phyloP scores from a whole-genome alignment of 345 rosid species.

The Euphorbia pulcherrima region DNA sequence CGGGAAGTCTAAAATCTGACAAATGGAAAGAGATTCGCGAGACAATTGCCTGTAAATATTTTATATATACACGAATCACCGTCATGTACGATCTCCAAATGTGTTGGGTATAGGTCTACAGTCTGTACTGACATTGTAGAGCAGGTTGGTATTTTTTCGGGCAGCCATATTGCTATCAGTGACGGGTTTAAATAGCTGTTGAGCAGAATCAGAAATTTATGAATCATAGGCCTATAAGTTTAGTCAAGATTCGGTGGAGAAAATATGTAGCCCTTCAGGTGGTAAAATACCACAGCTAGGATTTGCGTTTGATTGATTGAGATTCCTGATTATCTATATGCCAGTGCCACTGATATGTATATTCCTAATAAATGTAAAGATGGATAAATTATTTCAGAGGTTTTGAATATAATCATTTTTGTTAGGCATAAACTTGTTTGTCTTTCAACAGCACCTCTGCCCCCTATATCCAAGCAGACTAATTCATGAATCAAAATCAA shows the following conservation, averaged over 20 bases:
- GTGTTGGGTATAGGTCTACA: no score
- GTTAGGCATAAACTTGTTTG: no score
- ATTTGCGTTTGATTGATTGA: neutral
- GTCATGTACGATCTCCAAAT: neutral
- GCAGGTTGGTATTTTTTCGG: neutral
- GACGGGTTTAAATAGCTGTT: neutral
- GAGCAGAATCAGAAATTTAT: constrained; percentile 7
- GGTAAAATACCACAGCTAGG: no score
- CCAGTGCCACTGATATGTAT: neutral
- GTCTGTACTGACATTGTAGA: constrained; percentile 7
- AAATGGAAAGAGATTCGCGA: neutral
- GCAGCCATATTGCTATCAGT: neutral
- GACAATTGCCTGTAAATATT: constrained; percentile 13
- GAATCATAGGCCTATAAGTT: no score
- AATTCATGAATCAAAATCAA: no score
- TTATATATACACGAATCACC: constrained; percentile 12
- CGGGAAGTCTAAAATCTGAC: constrained; percentile 1
- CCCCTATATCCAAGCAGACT: no score
- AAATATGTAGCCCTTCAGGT: neutral
- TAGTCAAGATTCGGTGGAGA: neutral
- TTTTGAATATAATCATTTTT: no score
- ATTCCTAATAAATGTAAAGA: constrained; percentile 3
- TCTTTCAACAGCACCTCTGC: no score
- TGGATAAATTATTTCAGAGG: neutral
- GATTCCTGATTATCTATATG: neutral